phyloP scores from a whole-genome alignment of 306 rosid genomes.

The Quercus cerris region DNA sequence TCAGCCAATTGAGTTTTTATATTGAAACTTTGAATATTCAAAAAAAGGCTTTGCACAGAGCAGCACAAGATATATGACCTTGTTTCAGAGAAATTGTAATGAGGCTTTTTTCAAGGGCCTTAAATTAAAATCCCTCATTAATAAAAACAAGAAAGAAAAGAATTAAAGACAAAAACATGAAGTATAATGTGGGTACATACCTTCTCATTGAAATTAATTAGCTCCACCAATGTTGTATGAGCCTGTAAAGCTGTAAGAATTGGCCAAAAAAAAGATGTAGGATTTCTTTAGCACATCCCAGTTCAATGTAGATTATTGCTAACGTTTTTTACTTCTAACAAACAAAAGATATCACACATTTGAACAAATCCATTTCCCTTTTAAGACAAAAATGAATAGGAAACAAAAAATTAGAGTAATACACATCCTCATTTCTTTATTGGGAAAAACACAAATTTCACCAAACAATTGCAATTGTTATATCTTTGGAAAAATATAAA shows the following conservation, averaged over 20 bases:
- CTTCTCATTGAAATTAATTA: neutral
- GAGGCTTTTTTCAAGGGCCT: neutral
- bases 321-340: neutral
- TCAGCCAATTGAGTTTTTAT: neutral
- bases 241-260: neutral
- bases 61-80: neutral
- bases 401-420: neutral
- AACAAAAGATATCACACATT: neutral
- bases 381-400: neutral
- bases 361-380: neutral
- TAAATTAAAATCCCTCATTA: neutral
- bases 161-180: neutral
- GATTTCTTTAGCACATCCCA: neutral
- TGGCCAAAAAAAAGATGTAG: neutral
- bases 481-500: neutral
- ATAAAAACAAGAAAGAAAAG: neutral
- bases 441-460: too few relatives aligned
- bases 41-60: neutral
- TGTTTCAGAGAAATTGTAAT: neutral
- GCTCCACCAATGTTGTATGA: neutral
- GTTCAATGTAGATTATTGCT: neutral
- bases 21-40: neutral
- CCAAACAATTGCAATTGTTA: too few relatives aligned
- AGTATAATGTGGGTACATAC: too few relatives aligned
- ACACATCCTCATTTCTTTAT: neutral